Conservation (phyloP, 495 filamentous ascomycete species). For the Rusavskia elegans region DNA sequence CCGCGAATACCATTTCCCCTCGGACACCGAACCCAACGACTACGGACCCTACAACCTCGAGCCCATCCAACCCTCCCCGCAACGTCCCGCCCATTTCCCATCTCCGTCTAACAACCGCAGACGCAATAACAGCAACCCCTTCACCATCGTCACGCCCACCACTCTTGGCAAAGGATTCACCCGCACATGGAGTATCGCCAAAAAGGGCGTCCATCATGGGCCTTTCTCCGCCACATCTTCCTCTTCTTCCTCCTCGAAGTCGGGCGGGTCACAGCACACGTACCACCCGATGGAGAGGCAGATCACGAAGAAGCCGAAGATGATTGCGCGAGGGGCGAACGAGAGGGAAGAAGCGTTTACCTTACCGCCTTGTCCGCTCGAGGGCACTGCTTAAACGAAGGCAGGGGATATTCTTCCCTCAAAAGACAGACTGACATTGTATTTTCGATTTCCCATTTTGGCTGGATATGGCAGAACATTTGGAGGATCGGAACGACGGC, state of each 20-base stretch:
- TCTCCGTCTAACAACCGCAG: background rate
- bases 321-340: constrained; percentile 12
- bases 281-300: constrained; percentile 1
- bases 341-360: constrained; percentile 6
- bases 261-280: background rate
- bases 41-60: constrained; percentile 11
- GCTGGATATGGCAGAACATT: too few relatives aligned
- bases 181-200: constrained; percentile 1
- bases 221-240: background rate
- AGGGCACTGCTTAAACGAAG: background rate
- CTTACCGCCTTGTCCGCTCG: constrained; percentile 9
- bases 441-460: background rate
- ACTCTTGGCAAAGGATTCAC: background rate
- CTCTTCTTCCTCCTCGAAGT: background rate
- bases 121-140: background rate
- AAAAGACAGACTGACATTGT: too few relatives aligned
- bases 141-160: background rate
- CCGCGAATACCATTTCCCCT: background rate
- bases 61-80: background rate
- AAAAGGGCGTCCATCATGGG: background rate
- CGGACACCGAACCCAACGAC: background rate
- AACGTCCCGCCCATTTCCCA: background rate
- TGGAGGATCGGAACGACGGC: too few relatives aligned
- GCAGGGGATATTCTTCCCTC: too few relatives aligned
- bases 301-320: constrained; percentile 10